Evolutionary conservation across 2,329 filamentous ascomycete genomes (phyloP).

Genomic region (Diaporthe nobilis): DNA sequence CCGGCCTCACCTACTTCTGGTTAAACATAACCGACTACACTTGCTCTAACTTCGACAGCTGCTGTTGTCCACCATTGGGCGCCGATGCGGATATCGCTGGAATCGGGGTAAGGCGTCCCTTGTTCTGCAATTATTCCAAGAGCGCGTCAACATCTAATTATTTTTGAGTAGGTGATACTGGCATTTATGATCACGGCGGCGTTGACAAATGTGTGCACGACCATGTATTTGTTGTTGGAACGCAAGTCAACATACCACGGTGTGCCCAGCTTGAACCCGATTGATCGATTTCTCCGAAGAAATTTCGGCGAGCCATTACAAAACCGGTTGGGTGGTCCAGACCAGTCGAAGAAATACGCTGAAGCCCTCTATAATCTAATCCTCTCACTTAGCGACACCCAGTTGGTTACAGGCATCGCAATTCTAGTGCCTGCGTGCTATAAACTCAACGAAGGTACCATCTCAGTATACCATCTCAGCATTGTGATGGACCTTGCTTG

Average conservation of each 20-base stretch:
- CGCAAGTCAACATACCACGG: background rate
- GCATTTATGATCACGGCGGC: background rate
- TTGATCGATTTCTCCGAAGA: background rate
- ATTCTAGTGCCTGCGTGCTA: background rate
- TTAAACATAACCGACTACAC: background rate
- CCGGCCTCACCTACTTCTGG: background rate
- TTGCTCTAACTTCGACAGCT: background rate
- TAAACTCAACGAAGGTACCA: background rate
- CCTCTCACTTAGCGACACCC: background rate
- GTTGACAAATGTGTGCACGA: background rate
- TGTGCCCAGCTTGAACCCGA: background rate
- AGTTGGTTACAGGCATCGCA: background rate
- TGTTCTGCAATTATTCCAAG: background rate
- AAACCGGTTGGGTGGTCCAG: background rate
- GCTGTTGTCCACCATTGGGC: background rate
- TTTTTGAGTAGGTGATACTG: background rate
- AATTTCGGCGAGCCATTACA: background rate
- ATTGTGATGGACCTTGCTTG: background rate
- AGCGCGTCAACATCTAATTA: background rate
- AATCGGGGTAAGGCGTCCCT: background rate
- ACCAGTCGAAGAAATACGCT: background rate
- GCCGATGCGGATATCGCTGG: background rate
- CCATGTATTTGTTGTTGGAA: background rate
- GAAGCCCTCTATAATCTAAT: background rate
- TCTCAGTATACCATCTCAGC: background rate